A percentile compares a stretch with the other conserved stretches of the same genome.
These are phyloP conservation scores for Vanrija pseudolonga DNA, from an alignment of 1,284 basidiomycete species.

Conservation along the genomic window DNA sequence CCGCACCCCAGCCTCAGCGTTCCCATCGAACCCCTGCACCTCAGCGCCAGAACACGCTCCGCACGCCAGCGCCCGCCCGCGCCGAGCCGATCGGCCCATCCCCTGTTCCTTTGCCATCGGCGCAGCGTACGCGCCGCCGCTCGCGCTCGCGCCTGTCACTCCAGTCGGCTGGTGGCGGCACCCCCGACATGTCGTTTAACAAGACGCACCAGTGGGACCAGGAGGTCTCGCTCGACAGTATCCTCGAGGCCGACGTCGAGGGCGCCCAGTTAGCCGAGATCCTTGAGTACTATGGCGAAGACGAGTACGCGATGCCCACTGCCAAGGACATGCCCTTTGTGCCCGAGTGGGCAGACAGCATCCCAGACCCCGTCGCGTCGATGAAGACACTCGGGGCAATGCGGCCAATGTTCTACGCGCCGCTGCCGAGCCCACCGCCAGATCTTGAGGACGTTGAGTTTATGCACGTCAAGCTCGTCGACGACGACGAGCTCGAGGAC, in stretches of 20 bases:
- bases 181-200: not conserved
- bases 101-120: constrained; percentile 38
- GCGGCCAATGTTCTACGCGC: constrained; percentile 5
- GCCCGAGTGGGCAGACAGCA: constrained; percentile 12
- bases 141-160: constrained; percentile 7
- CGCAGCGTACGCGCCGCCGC: constrained; percentile 28
- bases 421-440: not conserved
- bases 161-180: not conserved
- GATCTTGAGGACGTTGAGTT: not conserved
- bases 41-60: constrained; percentile 9
- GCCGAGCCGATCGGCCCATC: constrained; percentile 10
- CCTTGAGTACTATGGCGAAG: constrained; percentile 7
- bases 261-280: not conserved
- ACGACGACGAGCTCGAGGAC: constrained; percentile 12
- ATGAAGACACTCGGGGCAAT: constrained; percentile 7
- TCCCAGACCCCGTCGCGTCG: constrained; percentile 12
- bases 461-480: constrained; percentile 1
- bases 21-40: not conserved
- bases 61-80: constrained; percentile 10
- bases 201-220: constrained; percentile 31
- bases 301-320: constrained; percentile 13
- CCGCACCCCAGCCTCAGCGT: constrained; percentile 1
- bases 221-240: constrained; percentile 33
- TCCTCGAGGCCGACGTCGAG: constrained; percentile 26
- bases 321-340: constrained; percentile 8